Evolutionary conservation across 192 early-diverging fungal species (phyloP).

Genomic region (Gorgonomyces haynaldii): DNA sequence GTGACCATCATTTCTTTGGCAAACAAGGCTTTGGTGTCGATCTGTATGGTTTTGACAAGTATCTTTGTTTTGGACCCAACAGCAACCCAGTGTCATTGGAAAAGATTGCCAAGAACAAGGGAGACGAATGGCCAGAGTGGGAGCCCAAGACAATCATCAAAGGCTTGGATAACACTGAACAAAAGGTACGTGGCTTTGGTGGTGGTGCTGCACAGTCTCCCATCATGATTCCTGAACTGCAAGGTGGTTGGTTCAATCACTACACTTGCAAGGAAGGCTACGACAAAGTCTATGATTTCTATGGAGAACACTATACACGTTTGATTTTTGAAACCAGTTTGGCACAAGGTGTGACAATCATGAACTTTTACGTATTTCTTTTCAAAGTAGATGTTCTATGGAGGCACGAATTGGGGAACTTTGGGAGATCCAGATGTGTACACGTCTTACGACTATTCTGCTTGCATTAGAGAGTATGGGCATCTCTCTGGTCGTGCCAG

Average conservation of each 20-base stretch:
- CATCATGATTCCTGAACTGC: constrained; percentile 63
- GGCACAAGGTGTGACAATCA: constrained; percentile 54
- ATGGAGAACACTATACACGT: constrained; percentile 56
- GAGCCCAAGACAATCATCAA: constrained; percentile 27
- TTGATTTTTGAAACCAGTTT: constrained; percentile 47
- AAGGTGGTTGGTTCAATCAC: constrained; percentile 73
- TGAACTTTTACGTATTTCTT: too few species aligned
- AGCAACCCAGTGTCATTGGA: constrained; percentile 4
- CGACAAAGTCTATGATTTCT: constrained; percentile 59
- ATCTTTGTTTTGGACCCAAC: constrained; percentile 37
- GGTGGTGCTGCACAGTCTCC: constrained; percentile 55
- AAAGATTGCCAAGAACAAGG: neutral
- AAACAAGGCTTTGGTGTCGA: constrained; percentile 56
- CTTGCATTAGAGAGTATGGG: constrained; percentile 60
- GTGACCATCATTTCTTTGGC: constrained; percentile 8
- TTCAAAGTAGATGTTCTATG: constrained; percentile 69
- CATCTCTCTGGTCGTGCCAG: constrained; percentile 51
- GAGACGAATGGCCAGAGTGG: constrained; percentile 43
- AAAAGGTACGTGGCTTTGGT: constrained; percentile 54
- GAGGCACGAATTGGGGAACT: constrained; percentile 72
- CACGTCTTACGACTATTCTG: constrained; percentile 66
- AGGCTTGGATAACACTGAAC: constrained; percentile 51
- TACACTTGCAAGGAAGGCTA: constrained; percentile 50
- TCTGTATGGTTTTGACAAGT: constrained; percentile 71
- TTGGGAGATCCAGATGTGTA: constrained; percentile 60